A percentile compares a stretch with the other conserved stretches of the same genome.
Evolutionary conservation across 1,139 yeast species (phyloP).

Genomic region (Maudiozyma humilis): DNA sequence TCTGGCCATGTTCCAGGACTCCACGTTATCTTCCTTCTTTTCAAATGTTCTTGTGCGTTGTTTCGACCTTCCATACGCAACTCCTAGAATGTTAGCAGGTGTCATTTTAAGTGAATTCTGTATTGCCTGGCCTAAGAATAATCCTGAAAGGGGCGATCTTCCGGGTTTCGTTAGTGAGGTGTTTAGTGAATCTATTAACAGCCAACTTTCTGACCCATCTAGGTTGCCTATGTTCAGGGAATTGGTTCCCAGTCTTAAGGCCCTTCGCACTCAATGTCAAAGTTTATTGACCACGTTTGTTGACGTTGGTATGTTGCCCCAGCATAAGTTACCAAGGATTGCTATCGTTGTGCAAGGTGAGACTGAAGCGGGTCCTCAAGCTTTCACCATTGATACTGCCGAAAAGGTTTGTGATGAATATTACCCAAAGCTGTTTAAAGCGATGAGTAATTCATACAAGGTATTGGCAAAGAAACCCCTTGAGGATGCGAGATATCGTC

Average conservation of each 20-base stretch:
- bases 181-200: constrained; percentile 34
- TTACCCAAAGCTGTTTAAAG: constrained; percentile 55
- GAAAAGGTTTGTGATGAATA: constrained; percentile 58
- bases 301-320: constrained; percentile 65
- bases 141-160: constrained; percentile 14
- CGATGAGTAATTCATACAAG: constrained; percentile 63
- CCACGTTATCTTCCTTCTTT: constrained; percentile 36
- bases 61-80: constrained; percentile 51
- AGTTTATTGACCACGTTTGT: constrained; percentile 72
- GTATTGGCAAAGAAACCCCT: constrained; percentile 65
- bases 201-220: constrained; percentile 41
- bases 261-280: constrained; percentile 80
- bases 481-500: constrained; percentile 70
- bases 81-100: constrained; percentile 69
- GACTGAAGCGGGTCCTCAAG: constrained; percentile 88
- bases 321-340: constrained; percentile 70
- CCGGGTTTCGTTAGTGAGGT: constrained; percentile 26
- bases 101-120: constrained; percentile 71
- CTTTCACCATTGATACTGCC: constrained; percentile 75
- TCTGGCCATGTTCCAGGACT: constrained; percentile 46
- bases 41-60: constrained; percentile 28
- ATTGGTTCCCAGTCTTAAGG: constrained; percentile 74
- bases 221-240: constrained; percentile 62
- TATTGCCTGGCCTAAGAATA: constrained; percentile 23
- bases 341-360: constrained; percentile 94